Evolutionary conservation across 805 yeast genomes (phyloP).

Genomic region (Wickerhamiella hasegawae): DNA sequence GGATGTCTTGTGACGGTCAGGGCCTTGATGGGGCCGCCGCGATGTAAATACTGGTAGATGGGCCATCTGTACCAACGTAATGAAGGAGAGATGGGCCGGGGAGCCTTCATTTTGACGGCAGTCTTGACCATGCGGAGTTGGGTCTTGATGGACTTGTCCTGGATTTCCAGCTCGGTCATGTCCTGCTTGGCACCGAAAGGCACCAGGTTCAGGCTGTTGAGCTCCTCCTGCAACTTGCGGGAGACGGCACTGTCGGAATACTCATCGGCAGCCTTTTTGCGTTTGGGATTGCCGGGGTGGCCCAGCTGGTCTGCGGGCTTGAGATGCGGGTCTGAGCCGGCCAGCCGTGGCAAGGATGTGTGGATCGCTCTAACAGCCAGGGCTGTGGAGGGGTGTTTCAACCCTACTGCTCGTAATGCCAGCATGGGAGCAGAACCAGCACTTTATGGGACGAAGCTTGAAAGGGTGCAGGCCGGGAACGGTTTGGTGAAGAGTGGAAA

Average conservation of each 20-base stretch:
- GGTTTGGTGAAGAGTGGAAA: too few relatives aligned
- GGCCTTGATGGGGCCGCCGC: conserved; percentile 63
- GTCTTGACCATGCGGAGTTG: conserved; percentile 61
- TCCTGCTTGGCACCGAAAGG: conserved; percentile 21
- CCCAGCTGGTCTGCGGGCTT: neutral
- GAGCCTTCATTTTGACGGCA: conserved; percentile 52
- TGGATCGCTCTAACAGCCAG: too few relatives aligned
- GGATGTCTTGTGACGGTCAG: conserved; percentile 59
- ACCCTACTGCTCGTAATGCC: too few relatives aligned
- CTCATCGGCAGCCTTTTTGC: neutral
- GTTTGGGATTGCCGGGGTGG: neutral
- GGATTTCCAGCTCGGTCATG: conserved; percentile 60
- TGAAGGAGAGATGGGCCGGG: conserved; percentile 76
- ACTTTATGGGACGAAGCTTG: too few relatives aligned
- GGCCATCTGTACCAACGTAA: conserved; percentile 81
- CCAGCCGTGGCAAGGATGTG: neutral
- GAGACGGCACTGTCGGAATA: conserved; percentile 3
- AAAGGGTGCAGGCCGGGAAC: too few relatives aligned
- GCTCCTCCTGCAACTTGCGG: conserved; percentile 12
- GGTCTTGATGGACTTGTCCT: conserved; percentile 53
- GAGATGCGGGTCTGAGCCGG: neutral
- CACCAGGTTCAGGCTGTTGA: conserved; percentile 24
- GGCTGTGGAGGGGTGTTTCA: too few relatives aligned
- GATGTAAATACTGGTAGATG: conserved; percentile 70
- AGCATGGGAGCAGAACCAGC: too few relatives aligned